These are phyloP conservation scores for Combretum micranthum DNA, from an alignment of 345 rosid genomes.

Conservation along the genomic window DNA sequence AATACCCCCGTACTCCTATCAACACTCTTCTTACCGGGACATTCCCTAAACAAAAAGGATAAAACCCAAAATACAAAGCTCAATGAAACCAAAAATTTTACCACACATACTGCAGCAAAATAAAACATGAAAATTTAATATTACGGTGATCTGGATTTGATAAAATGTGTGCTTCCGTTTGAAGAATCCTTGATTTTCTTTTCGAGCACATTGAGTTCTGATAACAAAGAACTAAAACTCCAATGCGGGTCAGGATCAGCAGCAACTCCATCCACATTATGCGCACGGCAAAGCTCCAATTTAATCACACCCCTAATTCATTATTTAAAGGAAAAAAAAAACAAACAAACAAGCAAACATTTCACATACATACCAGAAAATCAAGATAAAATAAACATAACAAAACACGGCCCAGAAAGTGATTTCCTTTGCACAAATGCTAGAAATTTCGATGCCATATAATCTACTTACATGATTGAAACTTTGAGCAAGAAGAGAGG, in stretches of 20 bases:
- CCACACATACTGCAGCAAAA: background rate
- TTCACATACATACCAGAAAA: too few relatives aligned
- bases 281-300: constrained; percentile 57
- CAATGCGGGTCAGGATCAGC: constrained; percentile 76
- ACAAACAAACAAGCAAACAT: background rate
- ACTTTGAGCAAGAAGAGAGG: too few relatives aligned
- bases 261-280: constrained; percentile 43
- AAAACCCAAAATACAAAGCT: background rate
- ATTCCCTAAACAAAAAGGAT: constrained; percentile 9
- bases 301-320: constrained; percentile 48
- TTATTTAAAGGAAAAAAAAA: background rate
- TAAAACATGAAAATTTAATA: background rate
- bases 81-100: background rate
- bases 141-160: constrained; percentile 43
- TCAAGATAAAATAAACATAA: too few relatives aligned
- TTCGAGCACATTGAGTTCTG: constrained; percentile 64
- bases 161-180: constrained; percentile 26
- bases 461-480: too few relatives aligned
- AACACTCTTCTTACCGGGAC: constrained; percentile 19
- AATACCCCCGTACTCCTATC: constrained; percentile 37
- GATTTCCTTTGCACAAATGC: too few relatives aligned
- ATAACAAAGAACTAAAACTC: constrained; percentile 47
- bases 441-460: too few relatives aligned
- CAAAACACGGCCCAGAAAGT: too few relatives aligned
- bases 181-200: constrained; percentile 46